Base-by-base conservation (phyloP, 495 filamentous ascomycete species). In the Neurospora hispaniola region DNA sequence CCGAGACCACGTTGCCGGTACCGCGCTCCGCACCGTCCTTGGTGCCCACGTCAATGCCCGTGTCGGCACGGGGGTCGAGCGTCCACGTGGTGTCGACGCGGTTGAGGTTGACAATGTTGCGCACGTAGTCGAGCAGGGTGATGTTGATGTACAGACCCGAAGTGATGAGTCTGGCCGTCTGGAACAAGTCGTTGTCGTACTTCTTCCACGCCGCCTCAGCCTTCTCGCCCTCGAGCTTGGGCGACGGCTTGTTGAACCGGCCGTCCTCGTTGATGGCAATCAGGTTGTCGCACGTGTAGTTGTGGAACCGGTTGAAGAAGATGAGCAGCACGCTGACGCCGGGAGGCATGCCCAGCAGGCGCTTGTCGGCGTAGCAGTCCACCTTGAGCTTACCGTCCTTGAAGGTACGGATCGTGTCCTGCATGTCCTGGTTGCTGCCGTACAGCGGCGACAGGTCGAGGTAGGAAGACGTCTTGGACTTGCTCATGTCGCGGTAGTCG, bases 61-160 rank as follows among this genome's bases (percentile, higher is more conserved):
- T 86, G 31, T 90, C 86, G 7, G 85, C 83, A 18, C 92, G 88
- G 39, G 92, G 92, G 72, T 93, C 92, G 69, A 96, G 84, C 31
- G 90, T 93, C 92, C 93, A 96, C 5, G 89, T 91, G 14, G 90
- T 90, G 76, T 90, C 88, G 70, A 86, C 88, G 46, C 91, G 86
- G 81, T 95, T 95, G 72, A 94, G 80, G 69, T 94, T 94, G 80
- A 96, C 85, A 75, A 96, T 94, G 23, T 92, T 93, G 38, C 93
- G 89, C 44, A 96, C 86, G 78, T 96, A 96, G 77, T 96, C 93
- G 72, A 92, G 86, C 42, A 96, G 83, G 8, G 92, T 90, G 75
- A 93, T 92, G 84, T 96, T 94, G 78, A 94, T 92, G 79, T 94
- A 96, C 8, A 95, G 84, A 70, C 93, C 92, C 43, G 91, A 94